Base-by-base conservation (phyloP, 164 flowering plant species). In the Tetrastigma voinierianum region DNA sequence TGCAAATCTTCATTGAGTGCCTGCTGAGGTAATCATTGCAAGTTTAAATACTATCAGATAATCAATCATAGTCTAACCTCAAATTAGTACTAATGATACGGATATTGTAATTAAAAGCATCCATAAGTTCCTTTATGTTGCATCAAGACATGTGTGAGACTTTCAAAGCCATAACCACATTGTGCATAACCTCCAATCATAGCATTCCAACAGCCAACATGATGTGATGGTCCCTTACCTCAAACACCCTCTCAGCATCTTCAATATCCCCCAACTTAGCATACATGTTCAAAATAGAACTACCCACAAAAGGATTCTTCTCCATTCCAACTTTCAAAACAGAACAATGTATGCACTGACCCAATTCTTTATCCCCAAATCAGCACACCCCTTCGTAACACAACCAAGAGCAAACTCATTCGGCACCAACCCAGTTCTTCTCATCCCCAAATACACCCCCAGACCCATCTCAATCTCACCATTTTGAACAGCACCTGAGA, bases 321-420 rank as follows among this genome's bases (percentile, higher is more conserved):
- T 73, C 80, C 44, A 75, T 65, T n/a, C 83, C 82, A 57, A 73
- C 59, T 74, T 86, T 86, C 20, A 69, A 54, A 59, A 78, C 70
- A 57, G 72, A 61, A 77, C 81, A 71, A 70, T 86, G 88, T 25
- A 81, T 40, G 40, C 70, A 74, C 9, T 59, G 64, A 64, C 84
- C 86, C 57, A 79, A 57, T 12, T 56, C 59, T 59, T 46, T 9
- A 19, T 56, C 66, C 57, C 65, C 32, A 67, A 8, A 47, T 16
- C 13, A 24, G 65, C 64, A 57, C 80, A 82, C n/a, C 57, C 78
- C 67, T 75, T 82, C 60, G 78, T 21, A 48, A 78, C 80, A 70
- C 90, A 82, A 2, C 86, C 78, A 17, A 86, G 48, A 69, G 77
- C 49, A 59, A 81, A 86, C 62, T 84, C 85, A 69, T 84, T 86